phyloP scores from a whole-genome alignment of 768 basidiomycete genomes.

The Tricholoma matsutake region DNA sequence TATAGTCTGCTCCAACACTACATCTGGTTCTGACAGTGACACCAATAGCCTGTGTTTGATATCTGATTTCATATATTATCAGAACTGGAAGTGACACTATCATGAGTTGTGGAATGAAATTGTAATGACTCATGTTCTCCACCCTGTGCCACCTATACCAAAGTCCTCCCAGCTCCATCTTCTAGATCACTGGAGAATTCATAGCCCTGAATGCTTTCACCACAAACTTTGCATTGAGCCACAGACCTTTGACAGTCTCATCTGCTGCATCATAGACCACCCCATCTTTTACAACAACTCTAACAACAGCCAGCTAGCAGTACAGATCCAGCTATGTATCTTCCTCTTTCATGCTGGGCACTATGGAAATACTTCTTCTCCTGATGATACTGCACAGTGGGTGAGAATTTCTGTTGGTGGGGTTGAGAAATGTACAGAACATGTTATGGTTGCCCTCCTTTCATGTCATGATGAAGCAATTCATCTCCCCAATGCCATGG shows the following conservation, averaged over 20 bases:
- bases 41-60: not conserved
- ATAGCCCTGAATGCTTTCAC: not conserved
- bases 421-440: conserved; percentile 12
- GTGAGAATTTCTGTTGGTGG: too few relatives aligned
- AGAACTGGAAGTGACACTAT: too few relatives aligned
- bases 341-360: conserved; percentile 13
- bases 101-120: not conserved
- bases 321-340: conserved; percentile 20
- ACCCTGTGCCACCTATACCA: not conserved
- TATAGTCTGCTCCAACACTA: too few relatives aligned
- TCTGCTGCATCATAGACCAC: conserved; percentile 11
- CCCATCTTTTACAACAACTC: conserved; percentile 22
- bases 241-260: conserved; percentile 2
- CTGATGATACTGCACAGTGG: conserved; percentile 15
- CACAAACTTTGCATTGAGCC: not conserved
- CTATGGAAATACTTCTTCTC: conserved; percentile 16
- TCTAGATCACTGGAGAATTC: not conserved
- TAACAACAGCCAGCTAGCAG: conserved; percentile 14
- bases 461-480: conserved; percentile 1
- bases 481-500: not conserved
- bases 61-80: not conserved
- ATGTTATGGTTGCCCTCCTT: conserved; percentile 10
- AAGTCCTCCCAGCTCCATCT: not conserved
- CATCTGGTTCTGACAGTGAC: not conserved
- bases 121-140: not conserved